These are phyloP conservation scores for Termitomyces sp. DNA, from an alignment of 768 basidiomycete species.

Conservation along the genomic window DNA sequence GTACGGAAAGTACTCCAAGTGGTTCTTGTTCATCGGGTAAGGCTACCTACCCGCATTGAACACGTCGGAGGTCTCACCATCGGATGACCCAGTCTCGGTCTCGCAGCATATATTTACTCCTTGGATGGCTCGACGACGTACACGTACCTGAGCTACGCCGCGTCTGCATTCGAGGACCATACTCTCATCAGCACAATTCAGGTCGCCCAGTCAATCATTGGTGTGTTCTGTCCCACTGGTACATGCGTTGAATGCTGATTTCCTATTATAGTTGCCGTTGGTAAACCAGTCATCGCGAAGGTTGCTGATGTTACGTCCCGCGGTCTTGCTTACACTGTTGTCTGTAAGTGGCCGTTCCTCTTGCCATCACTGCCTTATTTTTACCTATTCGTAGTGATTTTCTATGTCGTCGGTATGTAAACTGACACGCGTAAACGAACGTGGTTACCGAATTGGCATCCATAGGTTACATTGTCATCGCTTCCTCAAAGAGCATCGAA, in stretches of 20 bases:
- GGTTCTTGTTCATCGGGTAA: constrained; percentile 57
- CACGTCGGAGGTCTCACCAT: not conserved
- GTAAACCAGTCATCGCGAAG: constrained; percentile 71
- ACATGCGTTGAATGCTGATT: not conserved
- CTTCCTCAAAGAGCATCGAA: constrained; percentile 38
- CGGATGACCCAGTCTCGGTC: constrained; percentile 48
- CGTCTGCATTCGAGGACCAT: constrained; percentile 46
- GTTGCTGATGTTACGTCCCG: constrained; percentile 67
- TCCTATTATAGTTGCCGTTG: constrained; percentile 26
- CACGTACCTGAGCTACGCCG: constrained; percentile 55
- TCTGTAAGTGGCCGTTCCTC: constrained; percentile 34
- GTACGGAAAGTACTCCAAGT: constrained; percentile 48
- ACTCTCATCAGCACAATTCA: constrained; percentile 51
- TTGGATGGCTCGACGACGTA: constrained; percentile 67
- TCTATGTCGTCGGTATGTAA: constrained; percentile 51
- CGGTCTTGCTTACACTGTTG: constrained; percentile 52
- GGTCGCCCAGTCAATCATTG: constrained; percentile 47
- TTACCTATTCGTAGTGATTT: constrained; percentile 30
- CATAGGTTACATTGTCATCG: constrained; percentile 47
- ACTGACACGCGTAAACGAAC: not conserved
- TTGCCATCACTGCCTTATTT: not conserved
- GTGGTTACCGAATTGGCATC: not conserved
- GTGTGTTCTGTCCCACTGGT: constrained; percentile 22
- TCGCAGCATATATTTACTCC: constrained; percentile 74
- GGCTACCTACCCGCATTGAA: not conserved